phyloP scores from a whole-genome alignment of 2,329 filamentous ascomycete genomes.

The Huntiella abstrusa region DNA sequence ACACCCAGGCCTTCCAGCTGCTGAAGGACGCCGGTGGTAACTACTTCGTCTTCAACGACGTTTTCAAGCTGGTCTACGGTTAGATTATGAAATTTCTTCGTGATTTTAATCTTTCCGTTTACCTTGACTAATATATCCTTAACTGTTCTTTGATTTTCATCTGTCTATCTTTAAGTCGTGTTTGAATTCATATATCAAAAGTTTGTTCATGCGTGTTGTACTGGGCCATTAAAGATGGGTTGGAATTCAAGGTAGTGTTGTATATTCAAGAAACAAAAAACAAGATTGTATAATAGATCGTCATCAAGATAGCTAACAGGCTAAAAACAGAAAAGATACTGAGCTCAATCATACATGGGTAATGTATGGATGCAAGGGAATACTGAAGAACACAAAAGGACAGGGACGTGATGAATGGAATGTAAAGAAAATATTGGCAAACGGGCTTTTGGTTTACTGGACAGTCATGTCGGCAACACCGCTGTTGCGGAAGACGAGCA shows the following conservation, averaged over 20 bases:
- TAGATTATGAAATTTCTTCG: conserved; percentile 16
- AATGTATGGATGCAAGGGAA: no score
- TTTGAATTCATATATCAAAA: neutral
- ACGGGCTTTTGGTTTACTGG: conserved; percentile 7
- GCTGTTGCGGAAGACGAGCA: conserved; percentile 27
- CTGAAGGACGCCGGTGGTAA: conserved; percentile 42
- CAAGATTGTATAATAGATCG: no score
- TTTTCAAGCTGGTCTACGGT: conserved; percentile 77
- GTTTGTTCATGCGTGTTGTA: neutral
- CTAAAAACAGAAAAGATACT: no score
- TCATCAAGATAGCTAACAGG: no score
- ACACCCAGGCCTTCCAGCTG: conserved; percentile 78
- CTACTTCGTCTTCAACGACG: conserved; percentile 84
- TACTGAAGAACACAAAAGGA: no score
- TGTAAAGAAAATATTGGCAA: neutral
- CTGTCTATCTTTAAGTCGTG: neutral
- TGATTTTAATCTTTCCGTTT: neutral
- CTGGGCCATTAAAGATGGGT: no score
- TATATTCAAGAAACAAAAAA: no score
- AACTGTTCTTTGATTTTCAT: neutral
- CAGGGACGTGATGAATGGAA: neutral
- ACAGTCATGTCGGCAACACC: conserved; percentile 21
- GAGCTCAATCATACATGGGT: no score
- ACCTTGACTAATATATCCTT: neutral
- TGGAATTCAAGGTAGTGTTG: no score